phyloP scores from a whole-genome alignment of 495 filamentous ascomycete genomes.

The Thermochaetoides thermophila region DNA sequence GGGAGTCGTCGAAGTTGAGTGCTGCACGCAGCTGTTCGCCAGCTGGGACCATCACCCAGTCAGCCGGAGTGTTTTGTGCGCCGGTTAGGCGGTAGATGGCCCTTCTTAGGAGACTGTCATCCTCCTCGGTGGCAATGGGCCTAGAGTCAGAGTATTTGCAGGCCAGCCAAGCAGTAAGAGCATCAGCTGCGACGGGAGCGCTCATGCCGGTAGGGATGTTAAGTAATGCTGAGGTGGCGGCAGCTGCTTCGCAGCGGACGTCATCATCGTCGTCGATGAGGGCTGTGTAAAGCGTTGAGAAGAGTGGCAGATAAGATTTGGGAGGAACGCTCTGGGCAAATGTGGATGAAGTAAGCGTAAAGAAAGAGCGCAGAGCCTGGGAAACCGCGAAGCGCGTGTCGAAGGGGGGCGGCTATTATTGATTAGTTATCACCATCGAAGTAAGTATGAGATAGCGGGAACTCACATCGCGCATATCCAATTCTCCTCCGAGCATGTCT shows the following conservation, averaged over 20 bases:
- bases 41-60: too few species aligned
- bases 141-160: too few species aligned
- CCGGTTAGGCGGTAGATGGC: too few species aligned
- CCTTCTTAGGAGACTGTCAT: too few species aligned
- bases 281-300: constrained; percentile 34
- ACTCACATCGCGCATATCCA: constrained; percentile 31
- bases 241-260: constrained; percentile 50
- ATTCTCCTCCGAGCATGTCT: constrained; percentile 26
- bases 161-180: constrained; percentile 23
- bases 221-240: constrained; percentile 25
- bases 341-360: constrained; percentile 16
- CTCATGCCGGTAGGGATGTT: constrained; percentile 19
- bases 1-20: constrained; percentile 46
- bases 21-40: constrained; percentile 32
- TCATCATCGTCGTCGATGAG: constrained; percentile 90
- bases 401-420: constrained; percentile 27
- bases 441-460: too few species aligned
- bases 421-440: too few species aligned
- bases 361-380: too few species aligned
- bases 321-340: not conserved
- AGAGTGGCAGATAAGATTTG: constrained; percentile 24
- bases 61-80: too few species aligned
- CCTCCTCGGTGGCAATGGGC: too few species aligned
- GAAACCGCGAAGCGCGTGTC: constrained; percentile 48
- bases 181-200: constrained; percentile 25